Base-by-base conservation (phyloP, 352 stramenopile genomes). In the Phytophthora sp. region DNA sequence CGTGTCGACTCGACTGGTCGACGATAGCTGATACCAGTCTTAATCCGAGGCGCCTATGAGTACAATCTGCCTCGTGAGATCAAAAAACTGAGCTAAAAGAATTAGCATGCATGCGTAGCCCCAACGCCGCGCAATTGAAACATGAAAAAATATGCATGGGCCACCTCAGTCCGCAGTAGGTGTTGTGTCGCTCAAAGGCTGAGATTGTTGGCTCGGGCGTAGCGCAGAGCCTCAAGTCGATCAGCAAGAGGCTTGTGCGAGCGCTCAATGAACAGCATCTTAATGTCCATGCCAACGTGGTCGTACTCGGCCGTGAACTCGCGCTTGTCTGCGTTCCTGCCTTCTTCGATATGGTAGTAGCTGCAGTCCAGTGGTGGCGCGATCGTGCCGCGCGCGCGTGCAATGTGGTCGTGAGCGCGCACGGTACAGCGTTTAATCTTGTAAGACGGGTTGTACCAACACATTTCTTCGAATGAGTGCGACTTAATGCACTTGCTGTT, bases 361-460 rank as follows among this genome's bases (percentile, higher is more conserved):
- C 46, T 62, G 39, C 66, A 75, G 32, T 75, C 66, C 10, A 75
- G 62, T 6, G 66, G 66, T 7, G 66, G 66, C 10, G 38, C 50
- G n/a, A 75, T 71, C 5, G 55, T 72, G 32, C 62, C 62, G 26
- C 66, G 61, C 10, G 61, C 44, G 9, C 66, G 66, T 27, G 51
- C 45, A 12, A 75, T 69, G 18, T 76, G 56, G 18, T 75, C 66
- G 41, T 75, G 66, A n/a, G 49, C 43, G 12, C 61, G 66, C 37
- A 72, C 63, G 7, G 60, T 68, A 43, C 72, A 81, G 31, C 69
- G 61, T 27, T 81, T 77, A 23, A 73, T 76, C 56, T 76, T 75
- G 55, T 77, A 81, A 9, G 55, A 81, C 28, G 72, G 72, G 32
- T 77, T 81, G 68, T 81, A 81, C 72, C 72, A 81, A 65, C 72